Evolutionary conservation across 306 rosid species (phyloP), one percentile per base, ranked within the genome.

Genomic region (Vachellia pachyceras): DNA sequence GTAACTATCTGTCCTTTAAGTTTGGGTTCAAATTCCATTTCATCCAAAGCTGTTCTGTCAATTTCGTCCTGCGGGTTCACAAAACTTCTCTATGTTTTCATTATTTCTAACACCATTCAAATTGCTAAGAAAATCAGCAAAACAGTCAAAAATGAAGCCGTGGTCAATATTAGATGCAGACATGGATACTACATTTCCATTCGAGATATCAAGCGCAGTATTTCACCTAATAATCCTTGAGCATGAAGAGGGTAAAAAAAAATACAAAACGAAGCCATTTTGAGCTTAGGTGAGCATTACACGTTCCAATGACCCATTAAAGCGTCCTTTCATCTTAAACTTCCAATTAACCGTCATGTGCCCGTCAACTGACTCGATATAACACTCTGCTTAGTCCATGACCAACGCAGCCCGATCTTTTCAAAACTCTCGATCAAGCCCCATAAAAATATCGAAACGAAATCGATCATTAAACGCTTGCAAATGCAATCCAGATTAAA

Each of bases 381-480:
- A 18, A 7, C 64, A 57, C 35, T 57, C 14, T 57, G 13, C 6
- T 57, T 5, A 7, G 6, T 58, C 65, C 66, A 58, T 58, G 66
- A 58, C 66, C 6, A 55, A 1, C 63, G 2, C 5, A 8, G 13
- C 33, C 33, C 63, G 63, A 20, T 55, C 63, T 23, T 23, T 58
- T 23, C 3, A 10, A 57, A 22, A 58, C 37, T 9, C 17, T 10
- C 66, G 23, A 61, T 5, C 40, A 61, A 61, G 1, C 40, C 68
- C 68, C 17, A 25, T 25, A 29, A 57, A 79, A 69, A 14, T 6
- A n/a, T 35, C n/a, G 12, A 52, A 33, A 17, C 60, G 3, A 36
- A 73, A 42, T 36, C 46, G 66, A 75, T 57, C 22, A 40, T 61
- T 61, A 80, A 61, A 47, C 64, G 40, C 40, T 12, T 61, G 6